Conservation (phyloP, 1,284 basidiomycete species). For the Sparassis latifolia region DNA sequence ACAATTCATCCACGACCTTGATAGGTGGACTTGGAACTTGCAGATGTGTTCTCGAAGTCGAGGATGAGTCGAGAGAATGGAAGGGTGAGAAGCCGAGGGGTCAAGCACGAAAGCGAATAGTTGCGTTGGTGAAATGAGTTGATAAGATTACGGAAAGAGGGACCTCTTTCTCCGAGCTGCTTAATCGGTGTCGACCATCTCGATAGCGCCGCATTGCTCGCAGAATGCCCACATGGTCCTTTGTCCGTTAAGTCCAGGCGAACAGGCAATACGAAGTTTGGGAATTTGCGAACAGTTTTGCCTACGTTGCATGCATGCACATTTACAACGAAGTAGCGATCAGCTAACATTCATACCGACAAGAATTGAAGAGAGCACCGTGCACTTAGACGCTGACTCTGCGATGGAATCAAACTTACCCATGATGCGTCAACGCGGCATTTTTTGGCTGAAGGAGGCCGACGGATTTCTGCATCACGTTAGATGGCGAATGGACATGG, state of each 20-base stretch:
- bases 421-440: conserved; percentile 55
- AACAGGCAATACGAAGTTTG: conserved; percentile 37
- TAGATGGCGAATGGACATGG: conserved; percentile 33
- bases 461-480: conserved; percentile 32
- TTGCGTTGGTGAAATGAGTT: neutral
- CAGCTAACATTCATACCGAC: conserved; percentile 13
- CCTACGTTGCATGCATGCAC: conserved; percentile 26
- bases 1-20: no score
- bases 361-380: neutral
- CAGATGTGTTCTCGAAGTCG: no score
- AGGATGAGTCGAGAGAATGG: no score
- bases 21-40: no score
- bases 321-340: conserved; percentile 8
- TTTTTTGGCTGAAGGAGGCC: conserved; percentile 65
- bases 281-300: conserved; percentile 72
- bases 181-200: conserved; percentile 74
- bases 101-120: no score
- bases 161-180: neutral
- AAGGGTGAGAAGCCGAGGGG: no score
- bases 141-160: neutral
- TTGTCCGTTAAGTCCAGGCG: conserved; percentile 28
- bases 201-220: conserved; percentile 81
- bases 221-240: conserved; percentile 80
- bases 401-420: conserved; percentile 42
- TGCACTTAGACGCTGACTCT: neutral